A percentile compares a stretch with the other conserved stretches of the same genome.
These are phyloP conservation scores for Colletotrichum endophyticum DNA, from an alignment of 2,329 filamentous ascomycete species.

Conservation along the genomic window DNA sequence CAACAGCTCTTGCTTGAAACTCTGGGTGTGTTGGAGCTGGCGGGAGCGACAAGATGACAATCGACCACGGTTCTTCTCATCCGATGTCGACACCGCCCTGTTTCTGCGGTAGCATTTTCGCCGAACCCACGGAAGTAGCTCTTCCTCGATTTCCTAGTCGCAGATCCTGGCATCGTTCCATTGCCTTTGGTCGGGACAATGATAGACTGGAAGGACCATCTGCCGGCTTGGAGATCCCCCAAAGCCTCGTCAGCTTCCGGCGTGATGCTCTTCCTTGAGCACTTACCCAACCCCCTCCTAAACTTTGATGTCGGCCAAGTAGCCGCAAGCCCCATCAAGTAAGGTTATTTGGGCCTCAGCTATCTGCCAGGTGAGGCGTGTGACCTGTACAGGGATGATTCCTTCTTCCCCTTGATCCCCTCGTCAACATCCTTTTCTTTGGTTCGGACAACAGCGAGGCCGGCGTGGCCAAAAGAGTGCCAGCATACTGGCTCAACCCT, in stretches of 20 bases:
- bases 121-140: neutral
- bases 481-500: neutral
- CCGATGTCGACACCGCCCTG: neutral
- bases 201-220: neutral
- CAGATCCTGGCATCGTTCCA: neutral
- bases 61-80: neutral
- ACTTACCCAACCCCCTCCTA: neutral
- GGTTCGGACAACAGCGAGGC: neutral
- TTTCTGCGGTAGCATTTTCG: neutral
- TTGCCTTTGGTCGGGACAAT: neutral
- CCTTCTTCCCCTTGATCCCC: neutral
- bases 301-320: neutral
- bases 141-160: neutral
- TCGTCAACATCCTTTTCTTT: neutral
- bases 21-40: neutral
- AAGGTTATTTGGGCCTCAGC: slow-evolving; percentile 6
- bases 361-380: neutral
- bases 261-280: neutral
- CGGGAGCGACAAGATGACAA: neutral
- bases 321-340: slow-evolving; percentile 2
- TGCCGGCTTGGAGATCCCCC: neutral
- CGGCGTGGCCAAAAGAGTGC: neutral
- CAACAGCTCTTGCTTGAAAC: neutral
- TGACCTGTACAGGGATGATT: neutral
- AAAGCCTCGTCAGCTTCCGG: neutral